Evolutionary conservation across 2,329 filamentous ascomycete species (phyloP), one percentile per base, ranked within the genome.

Genomic region (Diaporthe ampelina): DNA sequence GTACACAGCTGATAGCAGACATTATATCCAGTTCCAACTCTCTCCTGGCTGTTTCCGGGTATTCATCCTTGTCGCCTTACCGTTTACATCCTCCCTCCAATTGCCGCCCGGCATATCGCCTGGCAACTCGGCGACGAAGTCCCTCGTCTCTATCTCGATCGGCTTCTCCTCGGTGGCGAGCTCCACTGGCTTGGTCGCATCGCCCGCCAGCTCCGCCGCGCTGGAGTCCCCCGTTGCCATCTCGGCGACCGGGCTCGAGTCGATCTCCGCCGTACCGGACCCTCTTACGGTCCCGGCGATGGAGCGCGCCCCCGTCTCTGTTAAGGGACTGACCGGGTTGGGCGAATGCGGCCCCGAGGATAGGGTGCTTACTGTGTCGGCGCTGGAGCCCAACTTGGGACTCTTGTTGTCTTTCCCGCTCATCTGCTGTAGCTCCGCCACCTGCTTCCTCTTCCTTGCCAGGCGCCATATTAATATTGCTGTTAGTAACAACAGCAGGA

Each of bases 11-110:
- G 7, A 37, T 11, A 35, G 61, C 21, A 52, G 8, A 37, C 63
- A 40, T 67, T 52, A 52, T 67, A 67, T 67, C 63, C 63, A 67
- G 26, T 67, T 67, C 63, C 63, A 67, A 10, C 35, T 67, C 32
- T 67, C 63, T n/a, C 29, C 63, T 26, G 63, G 63, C 10, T 67
- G 63, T 67, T 67, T 37, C 63, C 45, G 63, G 45, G 63, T 67
- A 40, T 52, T 67, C 63, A 37, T 37, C 45, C 45, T 52, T 15
- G 29, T 67, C 26, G 45, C 21, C 63, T 17, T 52, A n/a, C 63
- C 45, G n/a, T 67, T 32, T 1, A 52, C 63, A 4, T 67, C 45
- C 45, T 67, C 63, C 21, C 45, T 67, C 63, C 45, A 67, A 50
- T 24, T 50, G 43, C 32, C 35, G 43, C 13, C 61, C 21, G 61